Percentiles rank a stretch among this genome's conserved stretches.
phyloP scores from a whole-genome alignment of 2,329 filamentous ascomycete species.

The Monosporascus sp. region DNA sequence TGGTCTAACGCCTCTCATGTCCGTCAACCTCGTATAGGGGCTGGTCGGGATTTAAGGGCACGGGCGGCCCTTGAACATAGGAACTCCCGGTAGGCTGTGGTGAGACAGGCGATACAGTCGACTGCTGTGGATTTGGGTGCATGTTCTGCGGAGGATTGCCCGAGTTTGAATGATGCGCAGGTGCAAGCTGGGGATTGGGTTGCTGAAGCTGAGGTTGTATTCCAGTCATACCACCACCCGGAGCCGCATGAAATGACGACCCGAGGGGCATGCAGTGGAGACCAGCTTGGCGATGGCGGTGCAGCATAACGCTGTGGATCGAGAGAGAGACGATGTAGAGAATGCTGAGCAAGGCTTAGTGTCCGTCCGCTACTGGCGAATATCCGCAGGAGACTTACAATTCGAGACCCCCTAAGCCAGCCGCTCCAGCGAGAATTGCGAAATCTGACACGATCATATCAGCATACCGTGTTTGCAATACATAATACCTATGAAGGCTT shows the following conservation, averaged over 20 bases:
- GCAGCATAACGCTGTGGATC: constrained; percentile 35
- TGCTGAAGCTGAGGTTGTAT: constrained; percentile 20
- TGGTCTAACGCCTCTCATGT: background rate
- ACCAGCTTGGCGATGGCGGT: constrained; percentile 38
- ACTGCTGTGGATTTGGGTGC: constrained; percentile 8
- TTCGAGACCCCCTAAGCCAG: constrained; percentile 35
- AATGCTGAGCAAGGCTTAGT: constrained; percentile 25
- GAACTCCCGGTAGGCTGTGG: constrained; percentile 13
- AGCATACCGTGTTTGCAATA: constrained; percentile 1
- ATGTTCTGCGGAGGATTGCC: background rate
- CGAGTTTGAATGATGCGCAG: constrained; percentile 1
- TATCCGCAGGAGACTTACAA: constrained; percentile 32
- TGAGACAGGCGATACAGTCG: constrained; percentile 9
- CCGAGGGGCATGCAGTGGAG: constrained; percentile 30
- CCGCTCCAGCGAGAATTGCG: constrained; percentile 27
- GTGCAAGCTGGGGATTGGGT: constrained; percentile 1
- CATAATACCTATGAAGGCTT: background rate
- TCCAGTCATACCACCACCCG: constrained; percentile 16
- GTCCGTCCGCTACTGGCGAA: background rate
- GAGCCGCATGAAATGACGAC: constrained; percentile 15
- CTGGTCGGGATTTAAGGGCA: constrained; percentile 8
- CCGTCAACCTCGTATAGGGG: constrained; percentile 15
- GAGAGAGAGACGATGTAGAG: constrained; percentile 36
- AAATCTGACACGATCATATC: constrained; percentile 9
- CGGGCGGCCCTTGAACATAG: constrained; percentile 7